Evolutionary conservation across 2,329 filamentous ascomycete species (phyloP).

Genomic region (Cryphonectria parasitica): DNA sequence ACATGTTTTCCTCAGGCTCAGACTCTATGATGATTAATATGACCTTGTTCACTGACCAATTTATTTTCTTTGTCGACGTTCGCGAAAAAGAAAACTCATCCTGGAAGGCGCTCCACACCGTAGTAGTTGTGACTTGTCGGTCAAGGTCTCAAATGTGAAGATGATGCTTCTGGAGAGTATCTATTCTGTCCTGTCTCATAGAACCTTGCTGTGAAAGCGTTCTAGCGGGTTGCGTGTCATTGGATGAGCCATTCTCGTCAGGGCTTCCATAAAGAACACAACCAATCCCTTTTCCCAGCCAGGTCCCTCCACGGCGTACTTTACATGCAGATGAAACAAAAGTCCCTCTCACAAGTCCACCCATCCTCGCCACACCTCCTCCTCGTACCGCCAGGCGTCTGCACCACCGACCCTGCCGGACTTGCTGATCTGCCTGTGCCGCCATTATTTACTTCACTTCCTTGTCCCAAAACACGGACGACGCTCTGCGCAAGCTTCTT

Average conservation of each 20-base stretch:
- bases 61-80: not conserved
- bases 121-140: not conserved
- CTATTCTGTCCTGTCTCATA: not conserved
- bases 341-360: constrained; percentile 59
- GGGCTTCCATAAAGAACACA: not conserved
- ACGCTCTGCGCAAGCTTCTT: constrained; percentile 18
- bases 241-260: not conserved
- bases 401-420: constrained; percentile 36
- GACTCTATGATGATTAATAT: constrained; percentile 18
- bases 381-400: constrained; percentile 55
- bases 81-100: not conserved
- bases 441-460: not conserved
- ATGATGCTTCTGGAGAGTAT: constrained; percentile 1
- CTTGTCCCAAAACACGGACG: constrained; percentile 17
- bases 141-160: not conserved
- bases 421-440: constrained; percentile 28
- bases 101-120: not conserved
- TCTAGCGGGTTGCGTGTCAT: not conserved
- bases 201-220: not conserved
- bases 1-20: constrained; percentile 19
- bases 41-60: constrained; percentile 7
- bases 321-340: constrained; percentile 62
- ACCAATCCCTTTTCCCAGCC: not conserved
- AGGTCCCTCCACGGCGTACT: not conserved
- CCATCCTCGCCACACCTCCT: constrained; percentile 59